A percentile compares a stretch with the other conserved stretches of the same genome.
These are phyloP conservation scores for Symbiotaphrina buchneri DNA, from an alignment of 495 filamentous ascomycete species.

Conservation along the genomic window DNA sequence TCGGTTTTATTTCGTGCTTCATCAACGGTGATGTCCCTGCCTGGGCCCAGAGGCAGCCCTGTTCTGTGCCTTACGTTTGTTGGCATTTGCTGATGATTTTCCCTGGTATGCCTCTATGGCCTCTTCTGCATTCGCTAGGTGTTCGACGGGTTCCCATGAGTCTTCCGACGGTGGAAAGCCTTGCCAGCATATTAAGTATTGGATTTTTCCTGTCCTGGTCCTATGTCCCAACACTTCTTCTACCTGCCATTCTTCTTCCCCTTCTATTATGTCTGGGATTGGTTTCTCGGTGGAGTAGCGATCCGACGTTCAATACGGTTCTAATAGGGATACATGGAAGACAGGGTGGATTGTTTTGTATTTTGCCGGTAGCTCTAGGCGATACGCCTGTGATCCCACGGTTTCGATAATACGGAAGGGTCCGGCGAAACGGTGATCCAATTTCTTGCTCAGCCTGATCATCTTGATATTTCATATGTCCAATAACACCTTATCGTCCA, in stretches of 20 bases:
- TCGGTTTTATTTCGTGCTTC: no score
- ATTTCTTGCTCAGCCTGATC: neutral
- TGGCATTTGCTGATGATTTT: no score
- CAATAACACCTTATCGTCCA: constrained; percentile 1
- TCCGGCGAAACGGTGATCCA: neutral
- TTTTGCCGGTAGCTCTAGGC: neutral
- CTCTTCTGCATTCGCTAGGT: neutral
- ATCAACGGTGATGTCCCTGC: no score
- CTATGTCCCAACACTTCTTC: neutral
- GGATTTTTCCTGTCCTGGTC: neutral
- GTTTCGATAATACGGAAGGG: neutral
- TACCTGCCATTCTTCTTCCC: neutral
- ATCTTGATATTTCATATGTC: neutral
- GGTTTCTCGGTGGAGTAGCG: no score
- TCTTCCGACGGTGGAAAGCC: neutral
- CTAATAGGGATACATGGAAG: constrained; percentile 4
- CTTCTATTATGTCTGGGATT: neutral
- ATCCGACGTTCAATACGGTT: no score
- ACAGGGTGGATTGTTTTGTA: neutral
- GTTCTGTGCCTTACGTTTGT: no score
- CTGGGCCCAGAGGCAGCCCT: no score
- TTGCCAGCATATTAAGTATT: constrained; percentile 1
- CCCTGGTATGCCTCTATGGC: constrained; percentile 1
- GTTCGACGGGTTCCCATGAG: neutral
- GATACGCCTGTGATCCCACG: neutral